Base-by-base conservation (phyloP, 768 basidiomycete species). In the Boletales sp. region DNA sequence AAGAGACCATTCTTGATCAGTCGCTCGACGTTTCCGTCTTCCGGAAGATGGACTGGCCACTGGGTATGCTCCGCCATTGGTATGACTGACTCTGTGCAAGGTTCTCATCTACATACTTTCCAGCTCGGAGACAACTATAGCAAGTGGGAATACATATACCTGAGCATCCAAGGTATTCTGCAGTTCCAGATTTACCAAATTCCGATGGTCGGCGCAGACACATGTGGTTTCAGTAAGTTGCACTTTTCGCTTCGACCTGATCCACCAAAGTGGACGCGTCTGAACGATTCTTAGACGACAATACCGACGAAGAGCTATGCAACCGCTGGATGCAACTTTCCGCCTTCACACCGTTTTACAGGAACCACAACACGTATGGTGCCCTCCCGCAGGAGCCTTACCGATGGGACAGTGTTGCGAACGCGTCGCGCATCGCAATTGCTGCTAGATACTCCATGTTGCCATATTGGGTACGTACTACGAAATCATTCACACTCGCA, bases 271-370 rank as follows among this genome's bases (percentile, higher is more conserved):
- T 2, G 3, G 36, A 33, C 50, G 32, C 43, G 49, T 50, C 39
- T 7, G 10, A 46, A 53, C 15, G 14, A n/a, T n/a, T 33, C 7
- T 33, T 42, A 64, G 61, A 50, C 53, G 79, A 72, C 3, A 89
- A 90, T 63, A 83, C 84, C 8, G 80, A 88, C 57, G 89, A 91
- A 65, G 87, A 90, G 63, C 74, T 92, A 10, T 87, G 87, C 67
- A 84, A 83, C 54, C 78, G 90, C 15, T 92, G 90, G 90, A 90
- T 88, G 87, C 83, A 86, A 63, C 76, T 90, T n/a, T 75, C 85
- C 4, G 89, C 88, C 2, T 91, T 91, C 64, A 77, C 78, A 25
- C 89, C 89, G 6, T 92, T 92, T 74, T 90, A 81, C 65, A 74
- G 89, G 45, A 92, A 91, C 64, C 90, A 91, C 64, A 87, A 87